A percentile compares a stretch with the other conserved stretches of the same genome.
These are phyloP conservation scores for Linnemannia elongata DNA, from an alignment of 192 early-diverging fungal genomes.

Conservation along the genomic window DNA sequence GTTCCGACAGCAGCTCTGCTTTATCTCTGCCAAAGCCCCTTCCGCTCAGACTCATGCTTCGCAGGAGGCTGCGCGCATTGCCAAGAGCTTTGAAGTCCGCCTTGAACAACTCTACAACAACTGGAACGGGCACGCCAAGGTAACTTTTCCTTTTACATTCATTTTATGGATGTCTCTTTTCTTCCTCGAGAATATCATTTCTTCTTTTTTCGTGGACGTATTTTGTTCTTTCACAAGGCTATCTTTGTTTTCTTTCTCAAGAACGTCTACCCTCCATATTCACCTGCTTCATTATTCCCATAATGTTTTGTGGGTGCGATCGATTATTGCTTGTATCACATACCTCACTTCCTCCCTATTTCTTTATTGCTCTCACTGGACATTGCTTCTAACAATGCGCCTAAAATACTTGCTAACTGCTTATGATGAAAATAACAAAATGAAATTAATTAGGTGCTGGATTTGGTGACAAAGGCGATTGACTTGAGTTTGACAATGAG, in stretches of 20 bases:
- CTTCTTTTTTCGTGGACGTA: neutral
- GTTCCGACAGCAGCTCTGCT: constrained; percentile 59
- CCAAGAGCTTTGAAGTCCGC: constrained; percentile 38
- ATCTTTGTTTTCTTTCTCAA: neutral
- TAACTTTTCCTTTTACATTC: neutral
- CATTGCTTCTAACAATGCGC: no score
- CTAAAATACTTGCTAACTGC: no score
- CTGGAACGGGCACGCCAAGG: constrained; percentile 52
- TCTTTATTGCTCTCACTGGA: no score
- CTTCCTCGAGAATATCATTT: neutral
- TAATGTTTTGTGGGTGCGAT: no score
- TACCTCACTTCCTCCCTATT: no score
- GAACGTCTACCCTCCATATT: no score
- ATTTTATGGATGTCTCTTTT: neutral
- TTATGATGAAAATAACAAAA: no score
- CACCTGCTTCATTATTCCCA: no score
- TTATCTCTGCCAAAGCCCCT: constrained; percentile 52
- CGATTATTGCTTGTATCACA: no score
- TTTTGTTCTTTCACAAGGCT: no score
- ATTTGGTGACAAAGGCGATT: constrained; percentile 56
- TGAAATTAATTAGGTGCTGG: constrained; percentile 36
- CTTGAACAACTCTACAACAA: constrained; percentile 51
- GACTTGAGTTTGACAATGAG: constrained; percentile 60
- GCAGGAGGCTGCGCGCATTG: constrained; percentile 29
- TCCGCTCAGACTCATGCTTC: constrained; percentile 26